phyloP scores from a whole-genome alignment of 2,329 filamentous ascomycete genomes.

The Aspergillus fijiensis region DNA sequence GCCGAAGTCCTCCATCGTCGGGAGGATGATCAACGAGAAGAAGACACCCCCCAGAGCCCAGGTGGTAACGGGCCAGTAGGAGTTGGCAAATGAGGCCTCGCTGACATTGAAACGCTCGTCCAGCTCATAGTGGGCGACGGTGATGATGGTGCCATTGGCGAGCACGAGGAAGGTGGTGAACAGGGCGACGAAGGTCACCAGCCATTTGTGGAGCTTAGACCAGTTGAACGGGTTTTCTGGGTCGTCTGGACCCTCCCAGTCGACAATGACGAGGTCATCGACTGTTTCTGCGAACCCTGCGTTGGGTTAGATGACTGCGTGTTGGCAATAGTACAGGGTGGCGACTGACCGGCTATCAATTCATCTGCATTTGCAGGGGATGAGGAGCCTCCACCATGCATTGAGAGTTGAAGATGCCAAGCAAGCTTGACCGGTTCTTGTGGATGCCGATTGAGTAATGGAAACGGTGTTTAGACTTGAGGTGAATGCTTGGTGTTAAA shows the following conservation, averaged over 20 bases:
- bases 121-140: slow-evolving; percentile 18
- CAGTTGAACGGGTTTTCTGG: slow-evolving; percentile 23
- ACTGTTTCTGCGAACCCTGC: neutral
- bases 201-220: slow-evolving; percentile 19
- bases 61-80: slow-evolving; percentile 22
- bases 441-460: neutral
- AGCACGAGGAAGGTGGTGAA: slow-evolving; percentile 20
- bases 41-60: slow-evolving; percentile 22
- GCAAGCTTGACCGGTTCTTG: neutral
- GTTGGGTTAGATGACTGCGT: neutral
- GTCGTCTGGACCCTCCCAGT: slow-evolving; percentile 14
- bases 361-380: neutral
- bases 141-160: slow-evolving; percentile 24
- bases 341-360: neutral
- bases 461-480: neutral
- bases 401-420: neutral
- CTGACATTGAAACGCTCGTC: slow-evolving; percentile 16
- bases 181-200: slow-evolving; percentile 18
- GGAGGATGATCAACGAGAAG: slow-evolving; percentile 20
- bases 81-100: slow-evolving; percentile 19
- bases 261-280: slow-evolving; percentile 25
- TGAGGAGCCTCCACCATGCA: neutral
- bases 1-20: slow-evolving; percentile 23
- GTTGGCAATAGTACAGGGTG: neutral
- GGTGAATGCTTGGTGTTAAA: neutral